phyloP scores from a whole-genome alignment of 805 yeast species.

The Metschnikowia hibisci region DNA sequence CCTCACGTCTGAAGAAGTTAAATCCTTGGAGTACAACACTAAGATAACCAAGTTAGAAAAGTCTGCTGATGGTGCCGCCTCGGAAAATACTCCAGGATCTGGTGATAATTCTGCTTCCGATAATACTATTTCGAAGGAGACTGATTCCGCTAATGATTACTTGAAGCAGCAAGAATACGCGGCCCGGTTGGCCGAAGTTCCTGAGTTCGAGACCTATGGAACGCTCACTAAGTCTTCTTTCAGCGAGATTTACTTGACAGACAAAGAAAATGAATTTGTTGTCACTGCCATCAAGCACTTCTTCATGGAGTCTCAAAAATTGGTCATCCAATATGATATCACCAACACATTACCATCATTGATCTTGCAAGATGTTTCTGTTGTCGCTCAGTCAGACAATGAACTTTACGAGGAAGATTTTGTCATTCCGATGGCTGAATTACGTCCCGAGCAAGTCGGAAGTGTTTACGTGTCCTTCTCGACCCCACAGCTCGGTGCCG shows the following conservation, averaged over 20 bases:
- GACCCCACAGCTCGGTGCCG: slow-evolving; percentile 50
- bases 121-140: slow-evolving; percentile 21
- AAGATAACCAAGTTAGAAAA: slow-evolving; percentile 41
- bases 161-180: slow-evolving; percentile 61
- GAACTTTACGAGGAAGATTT: slow-evolving; percentile 63
- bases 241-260: slow-evolving; percentile 66
- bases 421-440: slow-evolving; percentile 65
- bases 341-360: slow-evolving; percentile 80
- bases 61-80: slow-evolving; percentile 16
- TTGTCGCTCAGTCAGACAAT: slow-evolving; percentile 59
- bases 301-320: slow-evolving; percentile 60
- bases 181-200: slow-evolving; percentile 63
- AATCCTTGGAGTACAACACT: slow-evolving; percentile 57
- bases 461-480: slow-evolving; percentile 74
- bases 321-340: slow-evolving; percentile 77
- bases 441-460: slow-evolving; percentile 68
- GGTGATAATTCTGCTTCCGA: slow-evolving; percentile 4
- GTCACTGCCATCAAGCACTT: slow-evolving; percentile 81
- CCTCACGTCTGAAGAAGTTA: slow-evolving; percentile 63
- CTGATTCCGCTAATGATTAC: slow-evolving; percentile 24
- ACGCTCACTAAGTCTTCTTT: slow-evolving; percentile 66
- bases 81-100: slow-evolving; percentile 17
- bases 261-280: slow-evolving; percentile 88
- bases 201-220: slow-evolving; percentile 75
- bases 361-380: slow-evolving; percentile 72